Conservation (phyloP, 2,329 filamentous ascomycete genomes). For the Colletotrichum abscissum region DNA sequence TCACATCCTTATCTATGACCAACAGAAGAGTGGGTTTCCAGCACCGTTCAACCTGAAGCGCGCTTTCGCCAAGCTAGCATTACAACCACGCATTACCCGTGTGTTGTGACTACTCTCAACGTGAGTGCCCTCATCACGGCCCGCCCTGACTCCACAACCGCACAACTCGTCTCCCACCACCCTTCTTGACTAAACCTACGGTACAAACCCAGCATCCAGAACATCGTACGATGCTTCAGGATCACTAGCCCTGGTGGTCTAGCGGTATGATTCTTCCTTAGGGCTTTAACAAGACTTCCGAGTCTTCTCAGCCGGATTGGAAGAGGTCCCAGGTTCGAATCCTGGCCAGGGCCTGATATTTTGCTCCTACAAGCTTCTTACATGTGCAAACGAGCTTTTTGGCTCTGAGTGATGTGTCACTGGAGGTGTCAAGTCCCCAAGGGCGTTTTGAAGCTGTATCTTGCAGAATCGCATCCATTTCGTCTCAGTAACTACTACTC, state of each 20-base stretch:
- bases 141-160: neutral
- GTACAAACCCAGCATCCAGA: neutral
- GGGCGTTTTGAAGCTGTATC: no score
- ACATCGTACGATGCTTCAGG: neutral
- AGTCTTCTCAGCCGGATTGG: neutral
- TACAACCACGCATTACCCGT: neutral
- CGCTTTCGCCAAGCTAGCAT: neutral
- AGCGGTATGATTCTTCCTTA: constrained; percentile 6
- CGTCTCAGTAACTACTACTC: no score
- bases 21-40: no score
- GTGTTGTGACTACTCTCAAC: no score
- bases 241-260: neutral
- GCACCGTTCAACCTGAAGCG: no score
- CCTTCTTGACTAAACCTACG: neutral
- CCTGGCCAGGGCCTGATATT: neutral
- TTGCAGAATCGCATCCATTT: no score
- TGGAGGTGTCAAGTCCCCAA: no score
- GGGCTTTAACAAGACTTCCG: neutral
- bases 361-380: neutral
- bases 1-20: no score
- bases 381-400: neutral
- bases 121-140: neutral
- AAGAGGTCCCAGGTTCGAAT: neutral
- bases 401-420: no score
- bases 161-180: neutral